Base-by-base conservation (phyloP, 169 alveolate genomes). In the Cryptosporidium baileyi region DNA sequence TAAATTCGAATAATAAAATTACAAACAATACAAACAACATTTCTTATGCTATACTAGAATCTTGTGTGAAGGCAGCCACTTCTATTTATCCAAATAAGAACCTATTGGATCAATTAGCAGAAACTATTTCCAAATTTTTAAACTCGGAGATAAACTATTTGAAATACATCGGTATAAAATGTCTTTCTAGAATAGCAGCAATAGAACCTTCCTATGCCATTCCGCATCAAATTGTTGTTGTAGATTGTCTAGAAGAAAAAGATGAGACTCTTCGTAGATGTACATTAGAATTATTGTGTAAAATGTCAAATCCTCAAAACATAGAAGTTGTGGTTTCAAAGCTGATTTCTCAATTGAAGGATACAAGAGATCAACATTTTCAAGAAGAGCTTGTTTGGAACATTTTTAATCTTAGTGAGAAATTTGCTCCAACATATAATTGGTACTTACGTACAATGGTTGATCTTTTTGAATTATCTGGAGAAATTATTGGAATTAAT, bases 191-290 rank as follows among this genome's bases (percentile, higher is more conserved):
- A 17, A 94, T 95, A 61, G 94, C 93, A 28, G 89, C 93, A 82
- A 95, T 97, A 15, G 92, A 95, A 61, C 96, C 98, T 32, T 90
- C 91, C 47, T 95, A 96, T 89, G 98, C 97, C 2, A 91, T 95
- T 61, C 93, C 94, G 63, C 98, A 96, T 82, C 96, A 97, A 93
- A 91, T 92, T 89, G 94, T 93, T 43, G 97, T 97, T 1, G 98
- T 97, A 30, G 99, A 97, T 63, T 97, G 99, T 62, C 89, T 97
- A 6, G 98, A 97, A 90, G 98, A 96, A 67, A 93, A 96, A 9
- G 99, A 97, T 80, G 99, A 96, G 38, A 96, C 99, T 9, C 89
- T 97, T 40, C 95, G 96, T 88, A 91, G 95, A 62, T 94, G 95
- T 88, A 97, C 99, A 6, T 91, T 97, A 51, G 97, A 94, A 67